Evolutionary conservation across 164 flowering plant genomes (phyloP).

Genomic region (Vitis riparia): DNA sequence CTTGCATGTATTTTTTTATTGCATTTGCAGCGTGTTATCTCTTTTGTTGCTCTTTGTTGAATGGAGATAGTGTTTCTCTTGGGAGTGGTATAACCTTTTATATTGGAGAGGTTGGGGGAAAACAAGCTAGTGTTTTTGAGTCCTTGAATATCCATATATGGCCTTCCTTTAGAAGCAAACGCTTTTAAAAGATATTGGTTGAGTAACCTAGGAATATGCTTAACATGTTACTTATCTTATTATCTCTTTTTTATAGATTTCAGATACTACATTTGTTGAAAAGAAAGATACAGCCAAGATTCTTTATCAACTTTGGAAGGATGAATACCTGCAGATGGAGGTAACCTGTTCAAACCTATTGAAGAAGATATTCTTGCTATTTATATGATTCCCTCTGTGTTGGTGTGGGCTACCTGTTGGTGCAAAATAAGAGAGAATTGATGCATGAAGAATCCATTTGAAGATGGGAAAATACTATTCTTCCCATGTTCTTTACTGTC

Average conservation of each 20-base stretch:
- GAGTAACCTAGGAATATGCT: neutral
- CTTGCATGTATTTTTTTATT: too few relatives aligned
- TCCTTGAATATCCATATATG: neutral
- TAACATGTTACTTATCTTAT: neutral
- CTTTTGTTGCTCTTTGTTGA: too few relatives aligned
- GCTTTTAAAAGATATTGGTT: neutral
- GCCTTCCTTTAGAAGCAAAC: neutral
- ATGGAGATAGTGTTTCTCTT: too few relatives aligned
- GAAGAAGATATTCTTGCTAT: too few relatives aligned
- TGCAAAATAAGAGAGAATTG: too few relatives aligned
- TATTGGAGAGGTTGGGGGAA: too few relatives aligned
- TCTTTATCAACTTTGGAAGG: slow-evolving; percentile 68
- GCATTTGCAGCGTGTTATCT: too few relatives aligned
- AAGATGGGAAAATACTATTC: too few relatives aligned
- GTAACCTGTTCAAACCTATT: slow-evolving; percentile 28
- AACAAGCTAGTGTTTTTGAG: too few relatives aligned
- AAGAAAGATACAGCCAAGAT: slow-evolving; percentile 57
- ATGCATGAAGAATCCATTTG: too few relatives aligned
- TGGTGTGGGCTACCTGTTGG: neutral
- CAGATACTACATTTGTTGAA: slow-evolving; percentile 62
- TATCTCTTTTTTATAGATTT: slow-evolving; percentile 42
- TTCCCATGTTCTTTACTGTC: too few relatives aligned
- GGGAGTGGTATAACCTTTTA: too few relatives aligned
- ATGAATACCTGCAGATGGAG: slow-evolving; percentile 70
- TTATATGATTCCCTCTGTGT: neutral